phyloP scores from a whole-genome alignment of 129 eudicot genomes.

The Dittrichia graveolens region DNA sequence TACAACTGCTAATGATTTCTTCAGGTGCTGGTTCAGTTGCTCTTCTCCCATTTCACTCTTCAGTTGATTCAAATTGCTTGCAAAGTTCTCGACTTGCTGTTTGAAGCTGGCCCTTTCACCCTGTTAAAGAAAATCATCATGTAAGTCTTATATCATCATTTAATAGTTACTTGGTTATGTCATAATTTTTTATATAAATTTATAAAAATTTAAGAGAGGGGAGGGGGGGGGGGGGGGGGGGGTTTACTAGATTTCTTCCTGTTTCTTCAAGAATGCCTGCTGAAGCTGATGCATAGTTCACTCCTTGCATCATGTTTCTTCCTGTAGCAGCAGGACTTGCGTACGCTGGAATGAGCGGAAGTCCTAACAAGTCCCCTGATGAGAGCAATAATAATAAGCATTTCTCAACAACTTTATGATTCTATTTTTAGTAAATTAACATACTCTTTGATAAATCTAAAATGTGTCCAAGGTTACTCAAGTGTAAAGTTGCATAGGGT shows the following conservation, averaged over 20 bases:
- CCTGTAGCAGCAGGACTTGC: slow-evolving; percentile 53
- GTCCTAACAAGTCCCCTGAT: slow-evolving; percentile 53
- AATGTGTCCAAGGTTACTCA: no score
- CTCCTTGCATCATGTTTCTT: slow-evolving; percentile 46
- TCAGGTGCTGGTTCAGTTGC: slow-evolving; percentile 33
- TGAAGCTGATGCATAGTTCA: slow-evolving; percentile 75
- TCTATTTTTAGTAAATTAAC: neutral
- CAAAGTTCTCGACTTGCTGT: slow-evolving; percentile 71
- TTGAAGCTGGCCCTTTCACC: slow-evolving; percentile 67
- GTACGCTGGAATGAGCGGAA: slow-evolving; percentile 59
- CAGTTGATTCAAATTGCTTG: slow-evolving; percentile 44
- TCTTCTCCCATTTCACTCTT: slow-evolving; percentile 43
- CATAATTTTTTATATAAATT: no score
- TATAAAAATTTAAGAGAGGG: no score
- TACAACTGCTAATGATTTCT: slow-evolving; percentile 52
- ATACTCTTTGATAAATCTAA: neutral
- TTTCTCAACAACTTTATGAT: neutral
- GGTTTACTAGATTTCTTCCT: slow-evolving; percentile 56
- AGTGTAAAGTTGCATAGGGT: no score
- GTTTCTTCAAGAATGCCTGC: slow-evolving; percentile 77
- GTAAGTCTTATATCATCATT: no score
- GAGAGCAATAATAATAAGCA: slow-evolving; percentile 4
- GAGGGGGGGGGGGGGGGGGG: neutral
- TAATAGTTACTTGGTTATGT: no score
- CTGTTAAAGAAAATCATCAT: slow-evolving; percentile 43